These are phyloP conservation scores for Hypoxylon sp. DNA, from an alignment of 2,329 filamentous ascomycete species.

Conservation along the genomic window DNA sequence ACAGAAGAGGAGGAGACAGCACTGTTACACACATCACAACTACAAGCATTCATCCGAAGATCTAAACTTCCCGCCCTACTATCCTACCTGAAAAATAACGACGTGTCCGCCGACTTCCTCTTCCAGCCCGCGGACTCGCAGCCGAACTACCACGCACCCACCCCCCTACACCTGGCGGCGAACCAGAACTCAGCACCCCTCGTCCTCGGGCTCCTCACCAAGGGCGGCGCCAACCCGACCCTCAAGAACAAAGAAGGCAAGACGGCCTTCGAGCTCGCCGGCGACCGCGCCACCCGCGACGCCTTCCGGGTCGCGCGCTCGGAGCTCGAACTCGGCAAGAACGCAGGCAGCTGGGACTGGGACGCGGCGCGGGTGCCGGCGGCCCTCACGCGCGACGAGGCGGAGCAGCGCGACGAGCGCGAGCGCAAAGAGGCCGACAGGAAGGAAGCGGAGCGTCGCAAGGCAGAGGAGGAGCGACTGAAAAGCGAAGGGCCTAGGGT, in stretches of 20 bases:
- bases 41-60: conserved; percentile 87
- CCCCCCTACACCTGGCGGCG: conserved; percentile 86
- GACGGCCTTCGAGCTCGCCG: conserved; percentile 86
- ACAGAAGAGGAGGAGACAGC: conserved; percentile 87
- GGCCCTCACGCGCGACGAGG: conserved; percentile 76
- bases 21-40: conserved; percentile 85
- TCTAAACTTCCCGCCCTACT: conserved; percentile 90
- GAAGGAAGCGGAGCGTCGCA: conserved; percentile 77
- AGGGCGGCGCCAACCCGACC: conserved; percentile 80
- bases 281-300: conserved; percentile 86
- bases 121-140: conserved; percentile 77
- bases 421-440: conserved; percentile 77
- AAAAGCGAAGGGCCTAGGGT: conserved; percentile 72
- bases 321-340: conserved; percentile 86
- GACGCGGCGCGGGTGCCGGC: conserved; percentile 77
- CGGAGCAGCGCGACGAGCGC: conserved; percentile 73
- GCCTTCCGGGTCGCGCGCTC: conserved; percentile 89
- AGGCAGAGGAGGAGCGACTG: conserved; percentile 79
- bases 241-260: conserved; percentile 79
- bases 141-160: conserved; percentile 82
- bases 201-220: conserved; percentile 80
- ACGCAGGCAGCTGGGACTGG: conserved; percentile 77
- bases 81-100: conserved; percentile 84
- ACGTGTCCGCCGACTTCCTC: conserved; percentile 75
- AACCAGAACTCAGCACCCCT: conserved; percentile 82